phyloP scores from a whole-genome alignment of 768 basidiomycete species.

The Filobasidium floriforme region DNA sequence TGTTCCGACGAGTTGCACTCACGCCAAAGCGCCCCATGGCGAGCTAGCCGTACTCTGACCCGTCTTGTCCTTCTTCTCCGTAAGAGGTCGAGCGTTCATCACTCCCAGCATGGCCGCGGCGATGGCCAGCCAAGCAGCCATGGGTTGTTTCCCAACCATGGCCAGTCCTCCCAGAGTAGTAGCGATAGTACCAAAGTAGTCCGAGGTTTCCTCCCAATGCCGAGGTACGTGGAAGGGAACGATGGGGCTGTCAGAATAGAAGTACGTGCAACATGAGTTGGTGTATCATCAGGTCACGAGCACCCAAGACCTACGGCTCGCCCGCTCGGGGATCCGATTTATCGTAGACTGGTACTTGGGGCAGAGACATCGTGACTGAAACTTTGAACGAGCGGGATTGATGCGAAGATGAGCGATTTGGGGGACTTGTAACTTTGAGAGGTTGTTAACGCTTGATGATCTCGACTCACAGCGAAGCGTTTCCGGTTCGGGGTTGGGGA shows the following conservation, averaged over 20 bases:
- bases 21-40: conserved; percentile 18
- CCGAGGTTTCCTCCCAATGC: conserved; percentile 13
- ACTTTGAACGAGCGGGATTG: too few relatives aligned
- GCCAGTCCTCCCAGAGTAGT: conserved; percentile 6
- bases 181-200: conserved; percentile 8
- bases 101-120: conserved; percentile 15
- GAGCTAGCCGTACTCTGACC: conserved; percentile 2
- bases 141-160: conserved; percentile 10
- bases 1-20: neutral
- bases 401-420: too few relatives aligned
- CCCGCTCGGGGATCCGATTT: conserved; percentile 19
- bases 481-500: too few relatives aligned
- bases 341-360: conserved; percentile 16
- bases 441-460: too few relatives aligned
- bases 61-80: conserved; percentile 15
- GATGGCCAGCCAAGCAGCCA: conserved; percentile 20
- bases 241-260: conserved; percentile 6
- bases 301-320: conserved; percentile 11
- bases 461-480: too few relatives aligned
- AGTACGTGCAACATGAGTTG: neutral
- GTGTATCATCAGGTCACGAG: neutral
- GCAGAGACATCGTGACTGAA: neutral
- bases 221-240: conserved; percentile 21
- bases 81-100: conserved; percentile 17
- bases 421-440: too few relatives aligned